Conservation (phyloP, 2,329 filamentous ascomycete species). For the Xylaria sp. region DNA sequence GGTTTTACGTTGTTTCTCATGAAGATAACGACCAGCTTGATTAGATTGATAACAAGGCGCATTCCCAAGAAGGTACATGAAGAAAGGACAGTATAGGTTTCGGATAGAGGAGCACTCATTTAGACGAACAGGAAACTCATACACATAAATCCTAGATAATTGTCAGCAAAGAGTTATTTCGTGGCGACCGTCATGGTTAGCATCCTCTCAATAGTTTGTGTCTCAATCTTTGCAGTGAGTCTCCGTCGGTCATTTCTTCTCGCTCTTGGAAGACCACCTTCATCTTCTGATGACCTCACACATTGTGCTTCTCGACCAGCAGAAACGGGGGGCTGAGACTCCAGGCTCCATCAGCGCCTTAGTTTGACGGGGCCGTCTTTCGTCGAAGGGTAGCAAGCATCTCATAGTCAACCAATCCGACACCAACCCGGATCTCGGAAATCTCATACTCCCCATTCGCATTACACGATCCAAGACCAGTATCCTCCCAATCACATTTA, state of each 20-base stretch:
- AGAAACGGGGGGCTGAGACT: neutral
- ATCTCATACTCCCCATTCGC: slow-evolving; percentile 22
- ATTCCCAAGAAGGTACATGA: slow-evolving; percentile 7
- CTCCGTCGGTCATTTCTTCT: neutral
- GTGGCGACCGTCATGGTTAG: neutral
- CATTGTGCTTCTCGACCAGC: neutral
- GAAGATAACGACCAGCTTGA: slow-evolving; percentile 21
- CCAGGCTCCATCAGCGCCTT: neutral
- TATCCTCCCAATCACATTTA: slow-evolving; percentile 35
- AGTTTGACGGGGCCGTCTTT: neutral
- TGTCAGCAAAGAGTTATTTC: neutral
- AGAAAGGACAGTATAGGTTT: slow-evolving; percentile 6
- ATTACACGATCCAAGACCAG: slow-evolving; percentile 6
- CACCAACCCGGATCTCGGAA: slow-evolving; percentile 13
- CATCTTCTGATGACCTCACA: neutral
- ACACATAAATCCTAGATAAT: slow-evolving; percentile 14
- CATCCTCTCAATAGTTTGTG: neutral
- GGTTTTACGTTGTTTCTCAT: slow-evolving; percentile 6
- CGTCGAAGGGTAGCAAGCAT: slow-evolving; percentile 34
- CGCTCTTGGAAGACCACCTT: neutral
- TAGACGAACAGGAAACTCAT: slow-evolving; percentile 7
- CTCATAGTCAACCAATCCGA: slow-evolving; percentile 34
- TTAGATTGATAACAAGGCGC: slow-evolving; percentile 24
- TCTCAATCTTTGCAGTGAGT: neutral
- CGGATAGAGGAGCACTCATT: slow-evolving; percentile 21